phyloP scores from a whole-genome alignment of 2,329 filamentous ascomycete genomes.

The Beauveria sp. region DNA sequence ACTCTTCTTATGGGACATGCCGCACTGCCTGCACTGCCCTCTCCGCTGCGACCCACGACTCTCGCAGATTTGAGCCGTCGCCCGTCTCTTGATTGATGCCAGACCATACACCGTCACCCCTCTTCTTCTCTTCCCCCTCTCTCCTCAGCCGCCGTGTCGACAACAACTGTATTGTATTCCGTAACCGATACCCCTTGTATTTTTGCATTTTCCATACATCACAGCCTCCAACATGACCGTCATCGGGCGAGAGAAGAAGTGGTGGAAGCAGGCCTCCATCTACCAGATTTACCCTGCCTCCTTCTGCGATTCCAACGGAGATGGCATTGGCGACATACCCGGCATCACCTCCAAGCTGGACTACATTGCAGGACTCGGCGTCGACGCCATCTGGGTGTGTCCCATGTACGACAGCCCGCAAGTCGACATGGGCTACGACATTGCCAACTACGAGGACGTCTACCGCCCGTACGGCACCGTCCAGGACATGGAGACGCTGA shows the following conservation, averaged over 20 bases:
- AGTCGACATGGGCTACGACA: conserved; percentile 64
- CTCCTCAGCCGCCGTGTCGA: not conserved
- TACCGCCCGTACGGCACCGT: conserved; percentile 60
- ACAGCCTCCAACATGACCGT: conserved; percentile 18
- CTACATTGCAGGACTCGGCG: conserved; percentile 52
- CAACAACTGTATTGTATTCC: too few species aligned
- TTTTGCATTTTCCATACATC: not conserved
- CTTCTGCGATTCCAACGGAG: conserved; percentile 48
- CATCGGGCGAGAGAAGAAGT: conserved; percentile 21
- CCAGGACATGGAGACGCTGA: conserved; percentile 55
- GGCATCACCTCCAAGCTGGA: conserved; percentile 57
- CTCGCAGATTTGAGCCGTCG: not conserved
- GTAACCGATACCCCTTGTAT: not conserved
- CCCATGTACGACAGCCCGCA: conserved; percentile 60
- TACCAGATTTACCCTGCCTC: conserved; percentile 55
- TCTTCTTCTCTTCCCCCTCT: not conserved
- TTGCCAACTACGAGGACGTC: conserved; percentile 59
- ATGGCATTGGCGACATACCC: conserved; percentile 53
- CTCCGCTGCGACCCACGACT: conserved; percentile 3
- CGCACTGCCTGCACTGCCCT: not conserved
- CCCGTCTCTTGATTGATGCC: not conserved
- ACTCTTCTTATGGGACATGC: not conserved
- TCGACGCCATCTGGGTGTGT: conserved; percentile 60
- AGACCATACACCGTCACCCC: conserved; percentile 1
- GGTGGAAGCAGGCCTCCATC: conserved; percentile 51